These are phyloP conservation scores for Clarireedia hainanense DNA, from an alignment of 2,329 filamentous ascomycete genomes.

Conservation along the genomic window DNA sequence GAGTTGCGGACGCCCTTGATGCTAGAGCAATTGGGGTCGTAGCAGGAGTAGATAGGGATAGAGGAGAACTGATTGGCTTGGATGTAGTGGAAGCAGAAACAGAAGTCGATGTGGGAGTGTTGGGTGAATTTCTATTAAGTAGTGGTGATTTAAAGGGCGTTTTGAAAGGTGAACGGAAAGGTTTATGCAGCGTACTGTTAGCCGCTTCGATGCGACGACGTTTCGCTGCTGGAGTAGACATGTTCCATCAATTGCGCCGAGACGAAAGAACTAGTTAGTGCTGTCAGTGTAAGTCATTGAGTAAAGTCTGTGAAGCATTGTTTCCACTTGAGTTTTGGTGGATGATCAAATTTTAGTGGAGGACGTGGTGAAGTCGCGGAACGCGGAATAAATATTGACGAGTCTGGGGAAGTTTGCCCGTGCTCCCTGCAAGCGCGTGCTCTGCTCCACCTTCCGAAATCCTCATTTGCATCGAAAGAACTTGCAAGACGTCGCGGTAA, in stretches of 20 bases:
- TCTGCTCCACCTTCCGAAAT: too few relatives aligned
- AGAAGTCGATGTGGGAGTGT: constrained; percentile 12
- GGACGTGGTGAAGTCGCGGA: neutral
- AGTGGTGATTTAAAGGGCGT: constrained; percentile 31
- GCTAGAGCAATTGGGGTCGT: constrained; percentile 2
- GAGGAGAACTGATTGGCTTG: neutral
- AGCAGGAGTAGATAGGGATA: neutral
- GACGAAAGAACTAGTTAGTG: constrained; percentile 18
- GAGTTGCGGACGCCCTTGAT: constrained; percentile 3
- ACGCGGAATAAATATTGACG: neutral
- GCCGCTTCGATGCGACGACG: constrained; percentile 54
- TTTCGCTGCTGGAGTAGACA: constrained; percentile 49
- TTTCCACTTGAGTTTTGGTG: neutral
- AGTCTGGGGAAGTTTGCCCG: neutral
- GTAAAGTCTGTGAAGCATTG: constrained; percentile 18
- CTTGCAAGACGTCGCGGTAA: neutral
- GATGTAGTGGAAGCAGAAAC: neutral
- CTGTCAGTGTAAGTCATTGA: constrained; percentile 21
- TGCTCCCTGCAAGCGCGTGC: too few relatives aligned
- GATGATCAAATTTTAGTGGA: constrained; percentile 3
- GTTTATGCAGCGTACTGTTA: constrained; percentile 53
- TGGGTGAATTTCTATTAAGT: constrained; percentile 7
- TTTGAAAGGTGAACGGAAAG: constrained; percentile 64
- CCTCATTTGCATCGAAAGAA: neutral
- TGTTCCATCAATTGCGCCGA: constrained; percentile 20